Conservation (phyloP, 192 early-diverging fungal species). For the Chytriomyces sp. region DNA sequence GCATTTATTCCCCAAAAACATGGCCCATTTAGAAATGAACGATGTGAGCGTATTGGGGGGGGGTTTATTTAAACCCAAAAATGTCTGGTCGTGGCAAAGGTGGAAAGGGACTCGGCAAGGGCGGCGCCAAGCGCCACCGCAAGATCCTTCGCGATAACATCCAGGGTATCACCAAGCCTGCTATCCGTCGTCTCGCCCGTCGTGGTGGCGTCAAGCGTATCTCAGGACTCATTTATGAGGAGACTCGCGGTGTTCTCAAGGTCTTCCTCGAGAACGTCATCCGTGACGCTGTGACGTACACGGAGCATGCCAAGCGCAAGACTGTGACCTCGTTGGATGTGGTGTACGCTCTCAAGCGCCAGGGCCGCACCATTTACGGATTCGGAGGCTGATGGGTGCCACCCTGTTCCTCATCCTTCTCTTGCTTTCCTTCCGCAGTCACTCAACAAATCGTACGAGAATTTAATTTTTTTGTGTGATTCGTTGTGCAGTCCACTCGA, state of each 20-base stretch:
- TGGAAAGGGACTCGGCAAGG: conserved; percentile 99
- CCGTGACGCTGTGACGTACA: conserved; percentile 98
- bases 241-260: conserved; percentile 97
- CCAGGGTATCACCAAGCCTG: conserved; percentile 37
- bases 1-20: too few relatives aligned
- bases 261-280: conserved; percentile 99
- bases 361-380: conserved; percentile 87
- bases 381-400: conserved; percentile 28
- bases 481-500: too few relatives aligned
- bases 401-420: too few relatives aligned
- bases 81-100: conserved; percentile 99
- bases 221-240: conserved; percentile 99
- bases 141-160: conserved; percentile 98
- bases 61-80: too few relatives aligned
- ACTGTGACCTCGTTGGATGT: conserved; percentile 99
- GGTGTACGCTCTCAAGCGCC: conserved; percentile 97
- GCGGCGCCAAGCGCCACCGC: conserved; percentile 99
- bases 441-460: too few relatives aligned
- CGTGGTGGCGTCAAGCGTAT: conserved; percentile 99
- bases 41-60: too few relatives aligned
- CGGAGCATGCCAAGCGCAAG: conserved; percentile 98
- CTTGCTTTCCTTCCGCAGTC: too few relatives aligned
- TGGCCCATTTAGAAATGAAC: too few relatives aligned
- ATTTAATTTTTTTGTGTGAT: too few relatives aligned
- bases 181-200: conserved; percentile 84